Base-by-base conservation (phyloP, 2,329 filamentous ascomycete species). In the Hypoxylon sp. region DNA sequence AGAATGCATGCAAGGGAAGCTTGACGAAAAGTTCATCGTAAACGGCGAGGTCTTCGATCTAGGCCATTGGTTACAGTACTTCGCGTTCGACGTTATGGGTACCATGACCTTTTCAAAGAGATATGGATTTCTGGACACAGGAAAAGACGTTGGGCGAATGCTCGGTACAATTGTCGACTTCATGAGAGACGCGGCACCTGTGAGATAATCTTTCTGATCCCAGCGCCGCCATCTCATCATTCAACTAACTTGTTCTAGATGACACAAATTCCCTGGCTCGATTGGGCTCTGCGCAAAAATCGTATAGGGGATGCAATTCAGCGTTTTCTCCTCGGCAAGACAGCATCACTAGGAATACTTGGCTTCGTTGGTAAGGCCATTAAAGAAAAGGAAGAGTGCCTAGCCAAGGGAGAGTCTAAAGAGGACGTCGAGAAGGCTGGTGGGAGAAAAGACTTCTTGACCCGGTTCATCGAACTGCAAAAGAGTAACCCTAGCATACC, bases 101-200 rank as follows among this genome's bases (percentile, higher is more conserved):
- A 63, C 64, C 9, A 17, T 66, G 47, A 60, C 64, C n/a, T 71
- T 68, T 29, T 65, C 58, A 9, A 63, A 63, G 9, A 48, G 65
- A 33, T 63, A 63, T 19, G 68, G 68, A 1, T 71, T 68, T 50
- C 51, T 52, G 9, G 64, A 65, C 31, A 57, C 39, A 14, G 53
- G 53, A 6, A 55, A 55, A 55, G 63, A 56, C 19, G 57, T 57
- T 29, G 52, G 53, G n/a, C 54, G 55, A 5, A 48, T 56, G 29
- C 8, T 63, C 10, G 52, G 17, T 2, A 56, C 42, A 1, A 50
- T 62, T 29, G 52, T 50, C 8, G 42, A 62, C 19, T 55, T 54
- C 13, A 46, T 61, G 48, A 46, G 50, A 22, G 39, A 44, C 19
- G 53, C 53, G 6, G 53, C 53, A 22, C 53, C 53, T 11, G 53